Evolutionary conservation across 2,329 filamentous ascomycete genomes (phyloP).

Genomic region (Hortaea sp.): DNA sequence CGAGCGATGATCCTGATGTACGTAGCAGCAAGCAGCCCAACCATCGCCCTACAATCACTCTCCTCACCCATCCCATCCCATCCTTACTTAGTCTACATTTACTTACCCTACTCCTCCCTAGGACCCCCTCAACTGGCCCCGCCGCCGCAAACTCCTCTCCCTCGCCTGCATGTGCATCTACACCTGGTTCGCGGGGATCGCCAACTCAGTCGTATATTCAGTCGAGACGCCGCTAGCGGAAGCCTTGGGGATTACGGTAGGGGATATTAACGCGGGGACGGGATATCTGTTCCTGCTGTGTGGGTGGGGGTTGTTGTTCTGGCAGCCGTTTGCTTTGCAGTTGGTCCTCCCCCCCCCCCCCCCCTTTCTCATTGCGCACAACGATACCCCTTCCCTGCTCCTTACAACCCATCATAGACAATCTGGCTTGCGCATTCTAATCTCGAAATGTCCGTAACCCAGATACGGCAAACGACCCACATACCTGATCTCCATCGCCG

Average conservation of each 20-base stretch:
- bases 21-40: neutral
- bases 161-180: slow-evolving; percentile 36
- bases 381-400: too few relatives aligned
- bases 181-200: slow-evolving; percentile 40
- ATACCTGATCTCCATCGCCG: slow-evolving; percentile 35
- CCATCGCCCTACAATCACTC: too few relatives aligned
- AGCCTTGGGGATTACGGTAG: slow-evolving; percentile 37
- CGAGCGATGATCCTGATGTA: slow-evolving; percentile 30
- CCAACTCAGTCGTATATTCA: slow-evolving; percentile 40
- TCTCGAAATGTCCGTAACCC: too few relatives aligned
- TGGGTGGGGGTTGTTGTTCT: slow-evolving; percentile 39
- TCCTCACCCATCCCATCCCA: slow-evolving; percentile 8
- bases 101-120: neutral
- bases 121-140: slow-evolving; percentile 18
- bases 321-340: slow-evolving; percentile 43
- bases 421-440: too few relatives aligned
- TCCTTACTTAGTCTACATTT: too few relatives aligned
- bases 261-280: slow-evolving; percentile 39
- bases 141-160: slow-evolving; percentile 32
- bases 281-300: slow-evolving; percentile 24
- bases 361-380: too few relatives aligned
- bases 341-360: too few relatives aligned
- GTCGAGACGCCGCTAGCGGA: slow-evolving; percentile 39
- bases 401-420: too few relatives aligned
- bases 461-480: slow-evolving; percentile 40